Evolutionary conservation across 2,329 filamentous ascomycete genomes (phyloP), one percentile per base, ranked within the genome.

Genomic region (Metarhizium guizhouense): DNA sequence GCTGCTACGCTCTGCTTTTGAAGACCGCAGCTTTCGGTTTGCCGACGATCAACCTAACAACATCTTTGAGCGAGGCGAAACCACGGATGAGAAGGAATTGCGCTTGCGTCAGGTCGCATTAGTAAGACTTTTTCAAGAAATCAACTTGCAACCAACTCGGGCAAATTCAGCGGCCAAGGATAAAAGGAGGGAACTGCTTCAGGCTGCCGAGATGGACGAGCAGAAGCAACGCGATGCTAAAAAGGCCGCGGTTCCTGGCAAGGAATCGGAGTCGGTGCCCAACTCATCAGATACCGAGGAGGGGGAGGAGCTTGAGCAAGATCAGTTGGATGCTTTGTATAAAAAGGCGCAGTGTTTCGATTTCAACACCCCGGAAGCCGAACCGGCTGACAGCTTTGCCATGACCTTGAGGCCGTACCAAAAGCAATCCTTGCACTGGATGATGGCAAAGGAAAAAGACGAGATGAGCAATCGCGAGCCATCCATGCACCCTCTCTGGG

Each of bases 401-500:
- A 85, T 99, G 84, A 79, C 85, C 42, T 76, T 99, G 32, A 85
- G 94, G 3, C 90, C 90, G 53, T 99, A 99, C 63, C 94, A 99
- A 68, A 96, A 91, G 66, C 94, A 99, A 70, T 91, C 94, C 0
- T 73, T 99, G 6, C 79, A 96, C 67, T 99, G 94, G 94, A 96
- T 99, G 91, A 78, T 97, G 60, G 81, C 85, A 4, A 97, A 97
- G 68, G 94, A 99, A 68, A 93, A 85, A 63, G 84, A 95, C 60
- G 80, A 88, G 59, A 85, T 84, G 61, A 80, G 83, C 11, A 80
- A 84, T 42, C 83, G 84, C 54, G 85, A 92, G 64, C 76, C 77
- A 4, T 96, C 91, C 0, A 96, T 99, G 90, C 92, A 99, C 70
- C 94, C 94, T 0, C 71, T 99, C 0, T 99, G 94, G 94, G 94